Percentiles rank a stretch among this genome's conserved stretches.
Evolutionary conservation across 2,329 filamentous ascomycete genomes (phyloP).

Genomic region (Epichloe festucae): DNA sequence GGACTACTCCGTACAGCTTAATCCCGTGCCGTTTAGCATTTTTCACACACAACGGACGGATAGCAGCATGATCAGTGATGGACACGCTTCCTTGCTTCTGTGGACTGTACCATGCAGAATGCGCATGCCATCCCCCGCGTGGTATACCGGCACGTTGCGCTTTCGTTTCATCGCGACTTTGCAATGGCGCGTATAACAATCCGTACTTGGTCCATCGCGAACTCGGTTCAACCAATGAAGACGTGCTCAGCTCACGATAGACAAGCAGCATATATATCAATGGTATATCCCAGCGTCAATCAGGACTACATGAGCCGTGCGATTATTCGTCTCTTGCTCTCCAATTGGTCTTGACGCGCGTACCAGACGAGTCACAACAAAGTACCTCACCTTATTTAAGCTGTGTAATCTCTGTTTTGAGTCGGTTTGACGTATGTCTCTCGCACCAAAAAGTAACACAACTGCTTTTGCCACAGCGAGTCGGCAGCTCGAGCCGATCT

Average conservation of each 20-base stretch:
- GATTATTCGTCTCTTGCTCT: neutral
- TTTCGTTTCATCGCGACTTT: neutral
- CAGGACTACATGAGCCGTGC: neutral
- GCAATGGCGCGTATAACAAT: too few relatives aligned
- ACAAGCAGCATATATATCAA: neutral
- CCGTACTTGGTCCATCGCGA: too few relatives aligned
- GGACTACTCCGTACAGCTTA: neutral
- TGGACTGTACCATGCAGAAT: neutral
- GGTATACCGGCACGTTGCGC: neutral
- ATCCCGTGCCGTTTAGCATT: neutral
- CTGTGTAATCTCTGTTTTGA: neutral
- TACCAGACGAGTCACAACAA: neutral
- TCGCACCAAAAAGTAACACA: neutral
- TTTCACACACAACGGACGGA: neutral
- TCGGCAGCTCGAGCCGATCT: slow-evolving; percentile 5
- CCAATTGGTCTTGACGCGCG: neutral
- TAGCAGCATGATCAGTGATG: neutral
- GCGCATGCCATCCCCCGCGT: neutral
- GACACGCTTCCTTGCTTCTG: slow-evolving; percentile 3
- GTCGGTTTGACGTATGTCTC: neutral
- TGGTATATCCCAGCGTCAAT: neutral
- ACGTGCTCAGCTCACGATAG: too few relatives aligned
- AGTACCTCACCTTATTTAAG: neutral
- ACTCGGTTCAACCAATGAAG: too few relatives aligned
- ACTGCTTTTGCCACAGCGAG: neutral